Percentiles rank a stretch among this genome's conserved stretches.
These are phyloP conservation scores for Amorphotheca resinae DNA, from an alignment of 495 filamentous ascomycete genomes.

Conservation along the genomic window DNA sequence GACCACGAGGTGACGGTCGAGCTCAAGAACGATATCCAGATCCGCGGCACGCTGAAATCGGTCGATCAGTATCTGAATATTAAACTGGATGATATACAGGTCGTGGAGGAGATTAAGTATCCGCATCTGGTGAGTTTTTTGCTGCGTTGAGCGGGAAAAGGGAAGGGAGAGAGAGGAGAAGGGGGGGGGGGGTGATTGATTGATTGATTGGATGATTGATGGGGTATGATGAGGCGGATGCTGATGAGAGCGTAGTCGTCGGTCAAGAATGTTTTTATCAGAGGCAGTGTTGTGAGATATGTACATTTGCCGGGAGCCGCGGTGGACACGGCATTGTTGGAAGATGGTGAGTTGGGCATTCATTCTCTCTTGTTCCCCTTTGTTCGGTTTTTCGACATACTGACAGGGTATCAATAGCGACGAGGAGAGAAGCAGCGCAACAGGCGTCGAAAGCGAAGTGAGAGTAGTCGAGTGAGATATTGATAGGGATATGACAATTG, in stretches of 20 bases:
- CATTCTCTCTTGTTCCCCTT: conserved; percentile 25
- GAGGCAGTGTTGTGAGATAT: conserved; percentile 91
- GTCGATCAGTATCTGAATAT: conserved; percentile 99
- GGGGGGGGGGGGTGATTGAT: too few relatives aligned
- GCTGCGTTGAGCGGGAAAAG: conserved; percentile 18
- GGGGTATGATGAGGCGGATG: too few relatives aligned
- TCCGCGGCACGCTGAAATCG: conserved; percentile 85
- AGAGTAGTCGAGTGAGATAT: not conserved
- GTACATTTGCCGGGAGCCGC: conserved; percentile 80
- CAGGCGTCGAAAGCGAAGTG: conserved; percentile 22
- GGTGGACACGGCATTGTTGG: conserved; percentile 81
- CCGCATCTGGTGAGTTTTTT: conserved; percentile 58
- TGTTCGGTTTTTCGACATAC: not conserved
- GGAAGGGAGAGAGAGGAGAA: not conserved
- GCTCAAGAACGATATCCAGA: conserved; percentile 97
- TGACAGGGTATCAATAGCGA: too few relatives aligned
- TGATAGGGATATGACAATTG: not conserved
- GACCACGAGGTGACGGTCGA: conserved; percentile 93
- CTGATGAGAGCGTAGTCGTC: conserved; percentile 40
- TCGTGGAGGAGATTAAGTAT: conserved; percentile 82
- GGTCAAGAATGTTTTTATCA: conserved; percentile 97
- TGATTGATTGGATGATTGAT: too few relatives aligned
- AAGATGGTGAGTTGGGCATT: conserved; percentile 84
- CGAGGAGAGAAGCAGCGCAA: conserved; percentile 20
- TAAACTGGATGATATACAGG: conserved; percentile 89